Percentiles rank a stretch among this genome's conserved stretches.
Evolutionary conservation across 2,329 filamentous ascomycete species (phyloP).

Genomic region (Curvularia verruculosa): DNA sequence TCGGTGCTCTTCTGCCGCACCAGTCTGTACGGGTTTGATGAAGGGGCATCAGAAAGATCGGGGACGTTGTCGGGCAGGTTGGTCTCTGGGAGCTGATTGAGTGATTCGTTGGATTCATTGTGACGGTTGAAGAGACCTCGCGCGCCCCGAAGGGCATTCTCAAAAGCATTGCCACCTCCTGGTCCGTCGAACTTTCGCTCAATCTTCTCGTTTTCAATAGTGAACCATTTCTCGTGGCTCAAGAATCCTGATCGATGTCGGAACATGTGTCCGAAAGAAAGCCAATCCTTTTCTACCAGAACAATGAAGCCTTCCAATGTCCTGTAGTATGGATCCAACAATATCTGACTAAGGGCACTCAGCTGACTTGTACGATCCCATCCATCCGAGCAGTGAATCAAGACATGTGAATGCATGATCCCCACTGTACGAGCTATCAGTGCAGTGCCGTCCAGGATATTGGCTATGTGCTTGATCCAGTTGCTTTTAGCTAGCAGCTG

Average conservation of each 20-base stretch:
- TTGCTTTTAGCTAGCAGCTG: conserved; percentile 82
- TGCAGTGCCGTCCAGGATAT: conserved; percentile 81
- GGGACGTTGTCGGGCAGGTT: conserved; percentile 60
- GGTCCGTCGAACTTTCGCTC: conserved; percentile 52
- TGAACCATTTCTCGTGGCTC: conserved; percentile 93
- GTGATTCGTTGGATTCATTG: conserved; percentile 67
- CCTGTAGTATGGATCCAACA: conserved; percentile 93
- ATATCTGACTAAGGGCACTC: conserved; percentile 87
- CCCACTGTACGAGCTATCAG: conserved; percentile 88
- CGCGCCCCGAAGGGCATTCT: conserved; percentile 82
- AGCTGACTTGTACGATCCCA: conserved; percentile 98
- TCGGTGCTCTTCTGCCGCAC: conserved; percentile 63
- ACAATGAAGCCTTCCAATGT: conserved; percentile 95
- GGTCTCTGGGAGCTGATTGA: conserved; percentile 58
- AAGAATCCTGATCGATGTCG: conserved; percentile 86
- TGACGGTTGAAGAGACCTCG: conserved; percentile 89
- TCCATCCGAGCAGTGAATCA: conserved; percentile 97
- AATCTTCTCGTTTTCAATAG: conserved; percentile 79
- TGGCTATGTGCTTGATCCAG: conserved; percentile 89
- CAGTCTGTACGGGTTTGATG: conserved; percentile 45
- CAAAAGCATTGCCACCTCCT: conserved; percentile 73
- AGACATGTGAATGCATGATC: conserved; percentile 88
- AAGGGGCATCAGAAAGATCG: conserved; percentile 53
- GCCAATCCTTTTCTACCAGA: conserved; percentile 94
- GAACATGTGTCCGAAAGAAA: conserved; percentile 98